Evolutionary conservation across 176 grass and related monocot genomes (phyloP).

Genomic region (Tillandsia leiboldiana): DNA sequence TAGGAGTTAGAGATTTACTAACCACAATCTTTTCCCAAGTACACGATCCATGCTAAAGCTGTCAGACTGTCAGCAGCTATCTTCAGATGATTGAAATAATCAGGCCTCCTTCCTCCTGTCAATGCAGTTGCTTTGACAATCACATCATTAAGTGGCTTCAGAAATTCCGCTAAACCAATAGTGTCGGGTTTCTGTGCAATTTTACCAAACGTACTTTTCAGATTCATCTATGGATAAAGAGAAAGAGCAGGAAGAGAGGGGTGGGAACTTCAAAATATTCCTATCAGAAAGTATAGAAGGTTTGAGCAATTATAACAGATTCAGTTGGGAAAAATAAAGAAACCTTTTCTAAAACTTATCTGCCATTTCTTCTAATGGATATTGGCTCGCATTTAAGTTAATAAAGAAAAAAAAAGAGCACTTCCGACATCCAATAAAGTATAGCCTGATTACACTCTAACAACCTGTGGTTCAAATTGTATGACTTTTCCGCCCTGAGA

Average conservation of each 20-base stretch:
- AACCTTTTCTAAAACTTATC: too few species aligned
- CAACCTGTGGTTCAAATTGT: too few species aligned
- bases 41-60: constrained; percentile 85
- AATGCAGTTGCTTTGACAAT: constrained; percentile 49
- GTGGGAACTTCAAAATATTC: too few species aligned
- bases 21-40: constrained; percentile 89
- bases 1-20: constrained; percentile 21
- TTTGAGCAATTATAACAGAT: too few species aligned
- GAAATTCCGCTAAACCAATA: constrained; percentile 48
- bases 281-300: too few species aligned
- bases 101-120: constrained; percentile 83
- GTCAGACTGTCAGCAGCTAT: constrained; percentile 71
- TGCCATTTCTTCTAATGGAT: too few species aligned
- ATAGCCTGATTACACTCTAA: too few species aligned
- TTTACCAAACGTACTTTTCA: not conserved
- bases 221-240: not conserved
- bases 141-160: constrained; percentile 73
- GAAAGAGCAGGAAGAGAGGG: not conserved
- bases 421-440: too few species aligned
- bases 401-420: too few species aligned
- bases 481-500: too few species aligned
- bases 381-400: too few species aligned
- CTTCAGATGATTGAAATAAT: constrained; percentile 95
- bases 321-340: too few species aligned
- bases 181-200: constrained; percentile 67